Evolutionary conservation across 2,329 filamentous ascomycete genomes (phyloP), one percentile per base, ranked within the genome.

Genomic region (Dryadomyces quercivorus): DNA sequence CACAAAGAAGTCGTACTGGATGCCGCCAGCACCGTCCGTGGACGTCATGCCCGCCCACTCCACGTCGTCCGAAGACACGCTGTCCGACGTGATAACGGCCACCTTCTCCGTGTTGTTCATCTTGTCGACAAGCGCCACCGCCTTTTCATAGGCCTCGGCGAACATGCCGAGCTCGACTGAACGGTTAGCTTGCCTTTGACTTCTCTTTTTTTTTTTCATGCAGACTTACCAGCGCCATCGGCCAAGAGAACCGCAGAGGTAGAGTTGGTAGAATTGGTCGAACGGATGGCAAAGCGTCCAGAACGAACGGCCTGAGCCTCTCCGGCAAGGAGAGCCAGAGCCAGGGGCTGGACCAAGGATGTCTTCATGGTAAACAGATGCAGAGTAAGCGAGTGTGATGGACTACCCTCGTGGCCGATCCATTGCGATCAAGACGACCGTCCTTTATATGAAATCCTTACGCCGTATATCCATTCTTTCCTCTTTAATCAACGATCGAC

Each of bases 1-100:
- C 46, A 49, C 46, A n/a, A 49, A 49, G n/a, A 49, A 49, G 46
- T 34, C 46, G 16, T 49, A 49, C 26, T 34, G 46, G 16, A 49
- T 49, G 16, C 46, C 46, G 26, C 46, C 46, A 5, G 46, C 46
- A n/a, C 46, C 46, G 26, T 49, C 46, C 7, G 26, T 49, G 22
- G 22, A 26, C 26, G 22, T 2, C 46, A 49, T 49, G 22, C 21
- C 46, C 12, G 10, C 26, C 46, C 46, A 49, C 46, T 26, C 12
- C 2, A 15, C 12, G 26, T n/a, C 26, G 46, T 12, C n/a, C 13
- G 22, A 9, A 5, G 21, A 12, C 46, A 49, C 46, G 26, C 22
- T 49, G 5, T 31, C 13, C 46, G 46, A 49, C 46, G 46, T 49
- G 22, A 49, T 36, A 2, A 49, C 22, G 3, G 22, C 22, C 7